phyloP scores from a whole-genome alignment of 345 rosid species.

The Gynandropsis gynandra region DNA sequence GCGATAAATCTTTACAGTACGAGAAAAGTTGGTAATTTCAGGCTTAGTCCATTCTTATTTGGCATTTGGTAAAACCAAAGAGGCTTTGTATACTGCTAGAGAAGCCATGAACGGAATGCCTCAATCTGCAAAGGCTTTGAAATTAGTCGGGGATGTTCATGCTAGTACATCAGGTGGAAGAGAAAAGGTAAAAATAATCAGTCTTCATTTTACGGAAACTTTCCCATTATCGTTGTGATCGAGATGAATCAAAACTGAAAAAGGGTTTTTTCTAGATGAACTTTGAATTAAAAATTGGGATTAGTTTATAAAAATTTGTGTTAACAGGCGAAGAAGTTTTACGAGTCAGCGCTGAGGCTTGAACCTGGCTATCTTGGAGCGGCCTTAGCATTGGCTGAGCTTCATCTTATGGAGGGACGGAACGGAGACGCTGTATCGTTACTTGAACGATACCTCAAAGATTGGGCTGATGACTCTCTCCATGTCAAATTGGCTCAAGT shows the following conservation, averaged over 20 bases:
- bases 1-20: conserved; percentile 1
- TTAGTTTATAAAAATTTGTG: not conserved
- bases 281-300: too few species aligned
- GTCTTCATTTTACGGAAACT: too few species aligned
- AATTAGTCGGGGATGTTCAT: conserved; percentile 96
- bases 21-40: conserved; percentile 32
- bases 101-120: conserved; percentile 99
- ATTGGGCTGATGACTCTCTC: conserved; percentile 97
- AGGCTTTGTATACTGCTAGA: conserved; percentile 87
- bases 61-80: conserved; percentile 81
- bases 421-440: conserved; percentile 87
- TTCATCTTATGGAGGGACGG: conserved; percentile 84
- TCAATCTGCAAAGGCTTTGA: conserved; percentile 92
- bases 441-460: conserved; percentile 92
- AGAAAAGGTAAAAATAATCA: conserved; percentile 89
- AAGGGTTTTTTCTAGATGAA: too few species aligned
- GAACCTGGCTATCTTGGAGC: conserved; percentile 98
- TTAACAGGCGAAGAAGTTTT: conserved; percentile 89
- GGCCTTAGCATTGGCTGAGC: conserved; percentile 92
- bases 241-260: too few species aligned
- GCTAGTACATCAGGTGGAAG: conserved; percentile 81
- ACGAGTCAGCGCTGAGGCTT: conserved; percentile 86
- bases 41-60: conserved; percentile 94
- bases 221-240: too few species aligned
- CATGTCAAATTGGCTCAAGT: conserved; percentile 98